Conservation (phyloP, 768 basidiomycete species). For the Lactarius deliciosus region DNA sequence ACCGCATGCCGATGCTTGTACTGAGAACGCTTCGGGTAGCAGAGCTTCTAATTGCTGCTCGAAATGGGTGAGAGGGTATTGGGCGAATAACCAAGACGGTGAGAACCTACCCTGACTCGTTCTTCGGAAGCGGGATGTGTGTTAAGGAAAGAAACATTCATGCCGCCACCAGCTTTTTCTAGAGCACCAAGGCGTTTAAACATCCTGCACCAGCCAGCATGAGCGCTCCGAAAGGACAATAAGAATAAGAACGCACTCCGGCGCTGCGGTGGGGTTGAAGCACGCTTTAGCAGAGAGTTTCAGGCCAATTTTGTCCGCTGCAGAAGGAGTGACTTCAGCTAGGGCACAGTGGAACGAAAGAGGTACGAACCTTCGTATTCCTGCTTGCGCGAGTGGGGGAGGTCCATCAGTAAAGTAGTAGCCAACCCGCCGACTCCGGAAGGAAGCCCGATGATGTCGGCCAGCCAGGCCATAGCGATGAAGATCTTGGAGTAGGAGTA, state of each 20-base stretch:
- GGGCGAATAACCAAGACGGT: background rate
- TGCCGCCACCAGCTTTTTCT: slow-evolving; percentile 43
- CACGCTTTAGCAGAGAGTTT: slow-evolving; percentile 80
- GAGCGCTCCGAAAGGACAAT: background rate
- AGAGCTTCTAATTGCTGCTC: slow-evolving; percentile 46
- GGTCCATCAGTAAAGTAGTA: slow-evolving; percentile 54
- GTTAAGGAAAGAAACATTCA: slow-evolving; percentile 57
- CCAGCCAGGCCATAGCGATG: slow-evolving; percentile 41
- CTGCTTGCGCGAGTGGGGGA: slow-evolving; percentile 80
- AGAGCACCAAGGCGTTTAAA: slow-evolving; percentile 63
- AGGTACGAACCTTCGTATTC: slow-evolving; percentile 71
- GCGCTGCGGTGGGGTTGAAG: slow-evolving; percentile 76
- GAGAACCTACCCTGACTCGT: slow-evolving; percentile 62
- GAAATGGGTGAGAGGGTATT: background rate
- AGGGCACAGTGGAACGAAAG: background rate
- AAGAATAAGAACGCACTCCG: slow-evolving; percentile 49
- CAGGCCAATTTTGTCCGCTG: slow-evolving; percentile 87
- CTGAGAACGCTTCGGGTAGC: slow-evolving; percentile 56
- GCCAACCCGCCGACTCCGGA: slow-evolving; percentile 49
- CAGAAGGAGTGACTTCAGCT: background rate
- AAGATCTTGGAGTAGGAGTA: slow-evolving; percentile 46
- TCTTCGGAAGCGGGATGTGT: slow-evolving; percentile 80
- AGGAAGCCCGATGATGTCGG: slow-evolving; percentile 57
- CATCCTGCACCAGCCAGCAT: slow-evolving; percentile 42
- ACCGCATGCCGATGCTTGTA: slow-evolving; percentile 56